These are phyloP conservation scores for Sutorius eximius DNA, from an alignment of 1,284 basidiomycete species.

Conservation along the genomic window DNA sequence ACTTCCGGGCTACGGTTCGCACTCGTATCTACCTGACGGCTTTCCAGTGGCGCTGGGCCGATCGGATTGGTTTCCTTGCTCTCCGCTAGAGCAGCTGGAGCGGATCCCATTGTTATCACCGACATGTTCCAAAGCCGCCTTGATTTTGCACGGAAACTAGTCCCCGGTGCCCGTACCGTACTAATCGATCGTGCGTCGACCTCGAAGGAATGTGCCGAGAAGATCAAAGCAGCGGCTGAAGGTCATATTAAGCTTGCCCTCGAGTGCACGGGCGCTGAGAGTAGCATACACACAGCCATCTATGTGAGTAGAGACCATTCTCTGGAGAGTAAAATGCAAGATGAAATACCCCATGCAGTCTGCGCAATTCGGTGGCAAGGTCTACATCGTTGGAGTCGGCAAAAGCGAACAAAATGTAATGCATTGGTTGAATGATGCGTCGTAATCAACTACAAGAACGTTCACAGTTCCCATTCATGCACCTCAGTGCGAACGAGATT, in stretches of 20 bases:
- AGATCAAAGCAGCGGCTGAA: constrained; percentile 51
- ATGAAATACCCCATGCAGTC: constrained; percentile 38
- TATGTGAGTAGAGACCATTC: constrained; percentile 45
- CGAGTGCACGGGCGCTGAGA: constrained; percentile 80
- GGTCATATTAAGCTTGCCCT: constrained; percentile 50
- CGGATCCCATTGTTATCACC: constrained; percentile 74
- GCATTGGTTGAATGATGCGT: neutral
- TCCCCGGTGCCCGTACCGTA: constrained; percentile 65
- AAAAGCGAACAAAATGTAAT: constrained; percentile 55
- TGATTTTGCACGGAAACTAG: constrained; percentile 77
- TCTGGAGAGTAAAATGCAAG: neutral
- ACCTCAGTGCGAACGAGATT: constrained; percentile 64
- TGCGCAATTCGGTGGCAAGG: constrained; percentile 57
- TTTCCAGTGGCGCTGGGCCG: constrained; percentile 71
- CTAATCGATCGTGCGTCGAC: constrained; percentile 46
- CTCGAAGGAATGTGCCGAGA: constrained; percentile 48
- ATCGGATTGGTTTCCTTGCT: constrained; percentile 82
- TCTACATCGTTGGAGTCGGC: constrained; percentile 66
- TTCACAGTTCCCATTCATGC: constrained; percentile 64
- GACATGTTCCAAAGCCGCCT: constrained; percentile 81
- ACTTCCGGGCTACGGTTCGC: constrained; percentile 1
- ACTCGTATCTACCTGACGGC: constrained; percentile 7
- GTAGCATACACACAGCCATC: constrained; percentile 66
- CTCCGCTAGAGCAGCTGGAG: constrained; percentile 79
- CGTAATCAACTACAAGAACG: constrained; percentile 2